phyloP scores from a whole-genome alignment of 306 rosid genomes.

The Sindora glabra region DNA sequence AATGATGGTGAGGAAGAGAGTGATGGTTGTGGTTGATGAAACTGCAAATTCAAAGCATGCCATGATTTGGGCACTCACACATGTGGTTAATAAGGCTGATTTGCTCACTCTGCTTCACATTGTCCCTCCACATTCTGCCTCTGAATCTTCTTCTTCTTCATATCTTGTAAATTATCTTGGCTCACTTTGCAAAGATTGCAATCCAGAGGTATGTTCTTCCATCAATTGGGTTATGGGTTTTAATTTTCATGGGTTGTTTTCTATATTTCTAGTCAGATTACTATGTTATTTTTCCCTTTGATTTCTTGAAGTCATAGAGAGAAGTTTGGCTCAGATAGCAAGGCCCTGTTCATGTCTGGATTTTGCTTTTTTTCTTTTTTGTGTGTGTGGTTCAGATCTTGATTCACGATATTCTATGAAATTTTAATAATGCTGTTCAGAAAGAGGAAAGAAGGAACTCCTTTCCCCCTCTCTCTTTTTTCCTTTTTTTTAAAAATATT shows the following conservation, averaged over 20 bases:
- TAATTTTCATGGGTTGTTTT: background rate
- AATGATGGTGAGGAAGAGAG: slow-evolving; percentile 57
- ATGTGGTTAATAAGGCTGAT: slow-evolving; percentile 73
- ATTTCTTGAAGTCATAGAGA: background rate
- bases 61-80: slow-evolving; percentile 89
- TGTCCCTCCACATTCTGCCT: slow-evolving; percentile 29
- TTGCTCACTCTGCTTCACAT: slow-evolving; percentile 76
- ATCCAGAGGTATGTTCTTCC: slow-evolving; percentile 58
- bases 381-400: slow-evolving; percentile 30
- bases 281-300: background rate
- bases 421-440: slow-evolving; percentile 2
- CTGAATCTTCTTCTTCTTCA: slow-evolving; percentile 43
- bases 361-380: background rate
- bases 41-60: slow-evolving; percentile 78
- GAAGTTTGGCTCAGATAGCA: background rate
- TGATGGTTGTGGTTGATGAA: slow-evolving; percentile 84
- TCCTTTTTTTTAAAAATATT: background rate
- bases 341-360: background rate
- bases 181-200: slow-evolving; percentile 78
- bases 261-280: background rate
- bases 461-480: no score
- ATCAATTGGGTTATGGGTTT: no score
- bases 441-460: background rate
- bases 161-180: slow-evolving; percentile 68
- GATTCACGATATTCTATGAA: background rate